Evolutionary conservation across 2,329 filamentous ascomycete species (phyloP).

Genomic region (Pestalotiopsis sp.): DNA sequence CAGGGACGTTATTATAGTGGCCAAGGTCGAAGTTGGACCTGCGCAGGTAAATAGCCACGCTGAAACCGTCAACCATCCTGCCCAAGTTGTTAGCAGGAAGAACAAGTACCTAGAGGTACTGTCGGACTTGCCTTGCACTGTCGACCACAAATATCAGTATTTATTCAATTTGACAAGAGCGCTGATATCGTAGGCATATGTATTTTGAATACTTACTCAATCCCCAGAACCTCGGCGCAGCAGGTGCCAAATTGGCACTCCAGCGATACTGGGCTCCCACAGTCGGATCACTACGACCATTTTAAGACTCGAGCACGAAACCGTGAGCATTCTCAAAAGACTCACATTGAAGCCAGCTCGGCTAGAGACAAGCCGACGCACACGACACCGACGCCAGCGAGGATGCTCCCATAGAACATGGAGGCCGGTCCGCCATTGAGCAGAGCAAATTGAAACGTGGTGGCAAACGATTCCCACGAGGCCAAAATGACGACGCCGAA

Average conservation of each 20-base stretch:
- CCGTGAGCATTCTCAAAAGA: background rate
- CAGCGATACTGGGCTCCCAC: constrained; percentile 8
- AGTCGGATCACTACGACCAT: background rate
- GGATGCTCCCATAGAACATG: constrained; percentile 4
- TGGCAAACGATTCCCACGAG: no score
- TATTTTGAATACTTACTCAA: background rate
- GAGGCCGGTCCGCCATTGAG: constrained; percentile 1
- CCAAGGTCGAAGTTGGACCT: background rate
- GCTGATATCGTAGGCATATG: background rate
- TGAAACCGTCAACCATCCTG: constrained; percentile 4
- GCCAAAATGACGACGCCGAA: background rate
- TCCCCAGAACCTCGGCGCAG: background rate
- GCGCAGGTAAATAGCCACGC: background rate
- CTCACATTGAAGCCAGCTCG: constrained; percentile 7
- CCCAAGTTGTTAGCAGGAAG: background rate
- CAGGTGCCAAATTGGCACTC: background rate
- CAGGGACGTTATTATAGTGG: background rate
- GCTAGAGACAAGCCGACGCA: background rate
- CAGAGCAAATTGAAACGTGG: constrained; percentile 1
- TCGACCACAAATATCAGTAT: background rate
- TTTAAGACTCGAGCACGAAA: background rate
- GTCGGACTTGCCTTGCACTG: background rate
- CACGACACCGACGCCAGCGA: background rate
- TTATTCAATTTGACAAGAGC: background rate
- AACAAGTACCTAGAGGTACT: background rate